Evolutionary conservation across 2,329 filamentous ascomycete species (phyloP).

Genomic region (Microsporum ferrugineum): DNA sequence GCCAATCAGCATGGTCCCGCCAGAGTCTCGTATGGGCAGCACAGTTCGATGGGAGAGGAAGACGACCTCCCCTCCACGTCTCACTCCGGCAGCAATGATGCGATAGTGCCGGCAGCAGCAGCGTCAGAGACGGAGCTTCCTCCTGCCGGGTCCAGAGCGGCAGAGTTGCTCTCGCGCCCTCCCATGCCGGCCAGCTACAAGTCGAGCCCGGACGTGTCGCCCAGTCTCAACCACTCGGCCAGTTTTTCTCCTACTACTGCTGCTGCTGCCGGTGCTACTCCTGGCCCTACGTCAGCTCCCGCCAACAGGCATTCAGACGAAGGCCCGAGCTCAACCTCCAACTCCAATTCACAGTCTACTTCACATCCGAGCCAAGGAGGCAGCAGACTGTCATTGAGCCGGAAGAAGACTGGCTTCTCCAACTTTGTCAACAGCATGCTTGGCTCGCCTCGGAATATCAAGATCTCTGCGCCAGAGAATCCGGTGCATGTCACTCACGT

Average conservation of each 20-base stretch:
- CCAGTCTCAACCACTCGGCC: slow-evolving; percentile 52
- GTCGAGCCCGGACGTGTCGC: slow-evolving; percentile 28
- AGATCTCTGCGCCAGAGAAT: slow-evolving; percentile 96
- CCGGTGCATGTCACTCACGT: slow-evolving; percentile 97
- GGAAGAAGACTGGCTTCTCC: slow-evolving; percentile 81
- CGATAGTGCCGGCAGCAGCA: background rate
- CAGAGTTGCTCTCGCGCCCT: slow-evolving; percentile 28
- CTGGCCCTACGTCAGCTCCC: slow-evolving; percentile 34
- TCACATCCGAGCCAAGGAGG: slow-evolving; percentile 34
- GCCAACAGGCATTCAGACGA: slow-evolving; percentile 70
- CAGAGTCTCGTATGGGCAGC: background rate
- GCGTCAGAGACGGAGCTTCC: background rate
- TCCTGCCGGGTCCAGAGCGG: background rate
- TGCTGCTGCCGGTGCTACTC: slow-evolving; percentile 33
- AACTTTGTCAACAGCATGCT: slow-evolving; percentile 76
- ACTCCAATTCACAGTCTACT: background rate
- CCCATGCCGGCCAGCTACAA: slow-evolving; percentile 30
- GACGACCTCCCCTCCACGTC: background rate
- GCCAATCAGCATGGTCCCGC: background rate
- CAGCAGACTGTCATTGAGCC: slow-evolving; percentile 45
- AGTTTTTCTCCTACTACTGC: slow-evolving; percentile 52
- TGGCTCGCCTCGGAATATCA: slow-evolving; percentile 74
- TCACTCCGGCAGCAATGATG: background rate
- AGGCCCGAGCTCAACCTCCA: slow-evolving; percentile 20
- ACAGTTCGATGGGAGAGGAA: background rate